A percentile compares a stretch with the other conserved stretches of the same genome.
These are phyloP conservation scores for Eremochloa ophiuroides DNA, from an alignment of 176 grass and related monocot species.

Conservation along the genomic window DNA sequence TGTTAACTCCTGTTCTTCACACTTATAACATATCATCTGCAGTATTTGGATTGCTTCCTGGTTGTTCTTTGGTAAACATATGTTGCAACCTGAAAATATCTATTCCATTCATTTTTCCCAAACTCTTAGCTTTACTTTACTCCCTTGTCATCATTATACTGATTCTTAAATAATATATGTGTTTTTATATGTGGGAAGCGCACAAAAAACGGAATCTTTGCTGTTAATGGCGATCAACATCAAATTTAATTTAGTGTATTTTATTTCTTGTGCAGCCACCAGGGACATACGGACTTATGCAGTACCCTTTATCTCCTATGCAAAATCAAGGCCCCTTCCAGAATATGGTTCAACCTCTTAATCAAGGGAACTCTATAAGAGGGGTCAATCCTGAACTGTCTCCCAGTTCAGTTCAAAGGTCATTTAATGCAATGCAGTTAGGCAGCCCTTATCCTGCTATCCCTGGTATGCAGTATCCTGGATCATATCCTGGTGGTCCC, in stretches of 20 bases:
- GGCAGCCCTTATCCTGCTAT: slow-evolving; percentile 57
- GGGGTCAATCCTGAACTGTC: slow-evolving; percentile 69
- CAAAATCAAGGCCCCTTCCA: slow-evolving; percentile 88
- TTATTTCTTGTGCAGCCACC: slow-evolving; percentile 59
- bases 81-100: background rate
- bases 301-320: slow-evolving; percentile 77
- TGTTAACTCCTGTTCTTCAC: background rate
- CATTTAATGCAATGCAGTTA: slow-evolving; percentile 68
- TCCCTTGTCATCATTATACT: background rate
- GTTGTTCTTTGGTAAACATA: background rate
- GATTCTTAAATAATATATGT: background rate
- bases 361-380: slow-evolving; percentile 60
- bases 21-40: background rate
- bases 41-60: background rate
- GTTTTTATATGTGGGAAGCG: background rate
- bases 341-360: slow-evolving; percentile 63
- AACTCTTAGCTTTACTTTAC: background rate
- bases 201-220: background rate
- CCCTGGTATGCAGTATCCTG: slow-evolving; percentile 61
- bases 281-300: slow-evolving; percentile 87
- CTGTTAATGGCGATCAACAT: background rate
- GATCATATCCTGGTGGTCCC: slow-evolving; percentile 52
- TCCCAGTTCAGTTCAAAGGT: slow-evolving; percentile 53
- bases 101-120: background rate
- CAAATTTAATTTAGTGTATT: background rate